These are phyloP conservation scores for Digitaria exilis DNA, from an alignment of 202 grass and related monocot species.

Conservation along the genomic window DNA sequence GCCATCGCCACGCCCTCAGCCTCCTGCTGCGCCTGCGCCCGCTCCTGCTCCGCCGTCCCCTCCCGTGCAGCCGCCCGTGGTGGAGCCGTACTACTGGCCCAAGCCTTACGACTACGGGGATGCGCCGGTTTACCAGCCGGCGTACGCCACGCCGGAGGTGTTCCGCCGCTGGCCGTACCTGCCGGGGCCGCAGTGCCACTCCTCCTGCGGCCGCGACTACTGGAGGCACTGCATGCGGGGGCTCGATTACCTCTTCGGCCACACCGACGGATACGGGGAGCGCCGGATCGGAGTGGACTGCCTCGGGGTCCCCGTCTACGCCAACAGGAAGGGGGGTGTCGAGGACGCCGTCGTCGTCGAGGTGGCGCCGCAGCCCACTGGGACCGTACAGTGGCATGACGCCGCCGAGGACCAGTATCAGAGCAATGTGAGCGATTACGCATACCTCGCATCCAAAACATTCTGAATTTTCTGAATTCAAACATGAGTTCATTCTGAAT, in stretches of 20 bases:
- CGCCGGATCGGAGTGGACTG: slow-evolving; percentile 56
- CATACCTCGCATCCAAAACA: too few species aligned
- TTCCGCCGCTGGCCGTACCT: slow-evolving; percentile 72
- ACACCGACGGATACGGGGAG: slow-evolving; percentile 89
- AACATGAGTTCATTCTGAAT: too few species aligned
- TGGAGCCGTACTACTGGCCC: slow-evolving; percentile 58
- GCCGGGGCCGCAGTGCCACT: not conserved
- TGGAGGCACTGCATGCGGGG: slow-evolving; percentile 74
- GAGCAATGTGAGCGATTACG: slow-evolving; percentile 35
- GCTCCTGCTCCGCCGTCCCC: slow-evolving; percentile 10
- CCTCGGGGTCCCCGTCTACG: slow-evolving; percentile 73
- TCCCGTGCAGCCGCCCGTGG: slow-evolving; percentile 16
- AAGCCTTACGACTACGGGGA: slow-evolving; percentile 53
- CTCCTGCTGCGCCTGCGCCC: not conserved
- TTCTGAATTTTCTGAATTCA: too few species aligned
- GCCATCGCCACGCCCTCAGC: not conserved
- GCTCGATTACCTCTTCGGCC: slow-evolving; percentile 87
- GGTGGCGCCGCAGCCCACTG: slow-evolving; percentile 46
- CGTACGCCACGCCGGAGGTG: slow-evolving; percentile 65
- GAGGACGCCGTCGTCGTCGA: slow-evolving; percentile 58
- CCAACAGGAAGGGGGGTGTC: slow-evolving; percentile 60
- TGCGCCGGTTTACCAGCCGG: slow-evolving; percentile 9
- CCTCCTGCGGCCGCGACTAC: slow-evolving; percentile 37
- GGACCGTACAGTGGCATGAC: slow-evolving; percentile 54
- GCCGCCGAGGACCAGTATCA: not conserved